Base-by-base conservation (phyloP, 441 rosid species). In the Arabidopsis hybrid region DNA sequence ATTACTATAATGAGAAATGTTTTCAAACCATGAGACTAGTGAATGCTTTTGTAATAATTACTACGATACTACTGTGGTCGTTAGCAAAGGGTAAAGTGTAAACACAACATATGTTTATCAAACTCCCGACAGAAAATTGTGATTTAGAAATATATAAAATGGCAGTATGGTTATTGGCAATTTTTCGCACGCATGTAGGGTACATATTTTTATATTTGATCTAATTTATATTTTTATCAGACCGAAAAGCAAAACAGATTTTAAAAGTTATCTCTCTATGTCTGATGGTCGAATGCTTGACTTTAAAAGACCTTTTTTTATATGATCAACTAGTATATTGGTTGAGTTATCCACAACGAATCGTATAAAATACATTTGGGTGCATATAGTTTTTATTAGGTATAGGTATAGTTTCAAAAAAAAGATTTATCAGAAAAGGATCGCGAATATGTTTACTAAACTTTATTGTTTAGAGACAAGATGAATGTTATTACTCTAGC, bases 101-200 rank as follows among this genome's bases (percentile, higher is more conserved):
- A 60, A 60, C 75, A 51, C 18, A 26, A 46, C 40, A 39, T 49
- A 60, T 14, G 29, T 26, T 57, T 58, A 68, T 56, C 45, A 58
- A 59, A 49, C 40, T 49, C 66, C 74, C 32, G 13, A 38, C 67
- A n/a, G 61, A 32, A 16, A 49, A 46, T 46, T 60, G 31, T 7
- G 52, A 50, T 16, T 10, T 60, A 31, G 60, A 34, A 47, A 52
- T 18, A n/a, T 60, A 50, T 8, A 36, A 47, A 32, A 55, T 16
- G 38, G 45, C 43, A 39, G 14, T 42, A 39, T 61, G 2, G 36
- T 46, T 29, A 60, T 29, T 50, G 21, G 8, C 26, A n/a, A 53
- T 5, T 42, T 40, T 40, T 52, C 26, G 6, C 26, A 10, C 18
- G 14, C 12, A 31, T 51, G 69, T 72, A n/a, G 63, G 55, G 43